A percentile compares a stretch with the other conserved stretches of the same genome.
Conservation (phyloP, 2,329 filamentous ascomycete genomes). For the Aspergillus phoenicis region DNA sequence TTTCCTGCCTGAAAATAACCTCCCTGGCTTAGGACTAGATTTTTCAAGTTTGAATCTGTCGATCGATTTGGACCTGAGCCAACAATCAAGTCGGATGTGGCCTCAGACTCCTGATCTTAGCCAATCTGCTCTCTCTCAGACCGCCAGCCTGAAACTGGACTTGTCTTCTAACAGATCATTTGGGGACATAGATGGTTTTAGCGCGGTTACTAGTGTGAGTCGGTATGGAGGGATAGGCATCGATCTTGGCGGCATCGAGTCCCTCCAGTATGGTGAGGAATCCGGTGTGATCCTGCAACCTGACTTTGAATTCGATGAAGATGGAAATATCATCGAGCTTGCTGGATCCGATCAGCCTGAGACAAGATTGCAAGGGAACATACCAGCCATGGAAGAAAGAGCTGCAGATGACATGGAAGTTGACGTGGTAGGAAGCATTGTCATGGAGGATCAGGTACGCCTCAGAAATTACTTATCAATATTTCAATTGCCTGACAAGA, state of each 20-base stretch:
- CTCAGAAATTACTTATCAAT: too few species aligned
- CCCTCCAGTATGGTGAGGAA: slow-evolving; percentile 42
- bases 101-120: slow-evolving; percentile 37
- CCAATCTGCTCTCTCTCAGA: slow-evolving; percentile 30
- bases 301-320: slow-evolving; percentile 63
- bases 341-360: slow-evolving; percentile 15
- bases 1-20: slow-evolving; percentile 68
- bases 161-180: slow-evolving; percentile 50
- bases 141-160: slow-evolving; percentile 43
- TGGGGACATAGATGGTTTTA: slow-evolving; percentile 42
- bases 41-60: slow-evolving; percentile 49
- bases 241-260: slow-evolving; percentile 30
- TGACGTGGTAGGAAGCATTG: slow-evolving; percentile 37
- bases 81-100: slow-evolving; percentile 36
- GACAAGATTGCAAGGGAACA: slow-evolving; percentile 11
- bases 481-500: neutral
- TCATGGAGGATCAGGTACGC: slow-evolving; percentile 19
- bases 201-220: slow-evolving; percentile 46
- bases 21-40: slow-evolving; percentile 63
- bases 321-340: slow-evolving; percentile 61
- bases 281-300: slow-evolving; percentile 54
- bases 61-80: slow-evolving; percentile 34
- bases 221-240: slow-evolving; percentile 38
- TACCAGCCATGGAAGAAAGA: slow-evolving; percentile 28
- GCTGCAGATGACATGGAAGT: slow-evolving; percentile 39